Evolutionary conservation across 2,329 filamentous ascomycete species (phyloP).

Genomic region (Colletotrichum karsti): DNA sequence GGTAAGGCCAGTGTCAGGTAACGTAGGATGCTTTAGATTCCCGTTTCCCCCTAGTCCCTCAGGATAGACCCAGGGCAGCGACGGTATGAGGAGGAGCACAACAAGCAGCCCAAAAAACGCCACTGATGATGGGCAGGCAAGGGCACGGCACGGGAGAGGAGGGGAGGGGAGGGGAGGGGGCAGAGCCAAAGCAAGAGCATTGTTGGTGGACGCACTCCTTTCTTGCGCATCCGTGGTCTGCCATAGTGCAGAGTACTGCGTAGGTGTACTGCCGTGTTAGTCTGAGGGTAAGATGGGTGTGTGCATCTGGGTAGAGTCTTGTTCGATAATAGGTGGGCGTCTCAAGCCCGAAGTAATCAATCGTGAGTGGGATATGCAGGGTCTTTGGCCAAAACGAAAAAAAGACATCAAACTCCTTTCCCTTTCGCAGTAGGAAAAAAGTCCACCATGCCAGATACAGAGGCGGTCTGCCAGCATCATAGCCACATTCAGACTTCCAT

Average conservation of each 20-base stretch:
- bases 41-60: not conserved
- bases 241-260: not conserved
- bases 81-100: not conserved
- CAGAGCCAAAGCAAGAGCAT: not conserved
- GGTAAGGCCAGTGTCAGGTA: slow-evolving; percentile 5
- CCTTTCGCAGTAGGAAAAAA: not conserved
- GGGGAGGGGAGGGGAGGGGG: too few species aligned
- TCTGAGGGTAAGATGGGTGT: not conserved
- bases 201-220: not conserved
- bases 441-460: slow-evolving; percentile 10
- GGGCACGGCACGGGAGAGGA: not conserved
- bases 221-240: not conserved
- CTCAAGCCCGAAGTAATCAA: slow-evolving; percentile 1
- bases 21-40: slow-evolving; percentile 11
- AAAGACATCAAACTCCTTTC: not conserved
- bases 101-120: slow-evolving; percentile 13
- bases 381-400: not conserved
- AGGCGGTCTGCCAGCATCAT: slow-evolving; percentile 14
- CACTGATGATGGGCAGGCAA: slow-evolving; percentile 20
- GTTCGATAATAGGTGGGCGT: not conserved
- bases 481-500: slow-evolving; percentile 6
- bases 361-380: slow-evolving; percentile 24
- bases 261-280: not conserved
- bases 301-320: not conserved
- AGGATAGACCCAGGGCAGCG: not conserved